phyloP scores from a whole-genome alignment of 176 grass and related monocot genomes.

The Oryza australiensis region DNA sequence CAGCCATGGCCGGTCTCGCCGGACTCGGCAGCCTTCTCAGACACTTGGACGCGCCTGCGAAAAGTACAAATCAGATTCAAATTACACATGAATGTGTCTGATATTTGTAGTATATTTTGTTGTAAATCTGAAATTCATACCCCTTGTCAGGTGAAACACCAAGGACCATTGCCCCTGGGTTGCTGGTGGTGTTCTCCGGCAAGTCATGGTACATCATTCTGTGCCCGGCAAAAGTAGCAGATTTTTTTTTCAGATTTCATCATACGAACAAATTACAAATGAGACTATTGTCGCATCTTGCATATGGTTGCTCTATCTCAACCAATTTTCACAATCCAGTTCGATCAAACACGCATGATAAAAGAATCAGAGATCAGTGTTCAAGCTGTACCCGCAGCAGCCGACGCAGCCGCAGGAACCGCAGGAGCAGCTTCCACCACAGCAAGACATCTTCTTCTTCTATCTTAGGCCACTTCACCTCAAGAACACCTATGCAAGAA shows the following conservation, averaged over 20 bases:
- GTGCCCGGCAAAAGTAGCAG: neutral
- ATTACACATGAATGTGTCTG: too few species aligned
- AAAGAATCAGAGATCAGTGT: neutral
- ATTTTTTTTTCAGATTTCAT: neutral
- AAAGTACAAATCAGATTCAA: too few species aligned
- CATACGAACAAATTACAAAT: neutral
- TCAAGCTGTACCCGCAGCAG: neutral
- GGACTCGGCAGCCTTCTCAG: neutral
- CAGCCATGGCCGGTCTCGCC: neutral
- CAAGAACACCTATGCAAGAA: neutral
- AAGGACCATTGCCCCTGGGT: neutral
- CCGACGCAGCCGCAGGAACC: slow-evolving; percentile 24
- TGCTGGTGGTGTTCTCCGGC: neutral
- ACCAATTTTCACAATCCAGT: too few species aligned
- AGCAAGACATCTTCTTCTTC: slow-evolving; percentile 20
- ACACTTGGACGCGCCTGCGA: too few species aligned
- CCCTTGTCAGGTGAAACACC: slow-evolving; percentile 33
- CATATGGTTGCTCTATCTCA: too few species aligned
- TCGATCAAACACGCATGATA: neutral
- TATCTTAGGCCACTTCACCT: neutral
- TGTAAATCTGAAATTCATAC: neutral
- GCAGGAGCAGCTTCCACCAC: slow-evolving; percentile 20
- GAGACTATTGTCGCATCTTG: too few species aligned
- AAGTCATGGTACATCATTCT: too few species aligned
- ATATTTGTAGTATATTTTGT: too few species aligned